Base-by-base conservation (phyloP, 164 flowering plant genomes). In the Annona squamosa region DNA sequence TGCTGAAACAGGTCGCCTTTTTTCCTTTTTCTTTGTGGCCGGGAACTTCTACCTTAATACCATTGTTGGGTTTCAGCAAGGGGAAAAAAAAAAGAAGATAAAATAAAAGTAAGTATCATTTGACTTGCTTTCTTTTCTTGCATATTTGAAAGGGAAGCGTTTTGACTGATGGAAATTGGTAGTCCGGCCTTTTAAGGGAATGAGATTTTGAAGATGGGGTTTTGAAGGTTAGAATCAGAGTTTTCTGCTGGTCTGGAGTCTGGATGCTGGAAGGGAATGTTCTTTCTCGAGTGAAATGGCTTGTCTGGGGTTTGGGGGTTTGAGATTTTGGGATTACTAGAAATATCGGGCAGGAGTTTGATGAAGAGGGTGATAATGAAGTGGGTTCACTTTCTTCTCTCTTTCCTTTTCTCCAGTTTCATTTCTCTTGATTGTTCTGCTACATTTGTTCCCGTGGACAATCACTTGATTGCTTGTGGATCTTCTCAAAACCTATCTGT, bases 401-500 rank as follows among this genome's bases (percentile, higher is more conserved):
- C 64, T 71, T 2, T 74, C 45, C 17, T 71, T 63, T 10, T 46
- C 63, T 13, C 13, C 7, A 48, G 17, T 71, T 69, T 75, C 63
- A 69, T 63, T 56, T n/a, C 71, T 57, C 37, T 56, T 61, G 70
- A 59, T 59, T 73, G 77, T 26, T 43, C 37, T 65, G 75, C 75
- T 68, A 72, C 71, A 43, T 82, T 73, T 47, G 45, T 2, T 4
- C 82, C 84, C n/a, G 69, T 63, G 42, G 82, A 79, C 69, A 74
- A 74, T 63, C 77, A 81, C 82, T 70, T 81, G 63, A 74, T 81
- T 74, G 78, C 82, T 4, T 81, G 84, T 74, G 84, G 84, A 6
- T 75, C 82, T 63, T 61, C 82, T 17, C 78, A 79, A 71, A 79
- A 79, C 67, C 73, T 81, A 42, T 65, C 84, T 4, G 16, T 75